Percentiles rank a stretch among this genome's conserved stretches.
Conservation (phyloP, 768 basidiomycete species). For the Rubroboletus satanas region DNA sequence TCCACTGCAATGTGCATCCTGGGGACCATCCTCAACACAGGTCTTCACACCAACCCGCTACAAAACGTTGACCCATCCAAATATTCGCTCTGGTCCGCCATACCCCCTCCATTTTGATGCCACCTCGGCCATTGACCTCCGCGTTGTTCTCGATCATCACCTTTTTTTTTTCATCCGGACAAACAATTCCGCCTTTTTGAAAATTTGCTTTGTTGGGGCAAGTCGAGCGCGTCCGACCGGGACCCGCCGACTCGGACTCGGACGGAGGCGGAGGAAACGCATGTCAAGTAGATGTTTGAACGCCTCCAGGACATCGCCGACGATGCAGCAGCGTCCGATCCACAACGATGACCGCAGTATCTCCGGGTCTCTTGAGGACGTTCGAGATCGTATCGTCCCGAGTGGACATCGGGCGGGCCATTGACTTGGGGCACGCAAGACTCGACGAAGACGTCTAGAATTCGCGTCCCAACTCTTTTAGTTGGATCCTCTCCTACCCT, state of each 20-base stretch:
- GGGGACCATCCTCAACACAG: slow-evolving; percentile 14
- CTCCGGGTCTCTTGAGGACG: not conserved
- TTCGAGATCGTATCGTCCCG: too few species aligned
- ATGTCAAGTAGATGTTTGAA: slow-evolving; percentile 12
- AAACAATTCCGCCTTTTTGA: not conserved
- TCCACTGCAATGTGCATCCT: too few species aligned
- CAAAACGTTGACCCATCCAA: slow-evolving; percentile 3
- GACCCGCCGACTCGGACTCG: too few species aligned
- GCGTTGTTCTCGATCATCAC: too few species aligned
- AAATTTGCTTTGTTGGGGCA: slow-evolving; percentile 17
- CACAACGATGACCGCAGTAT: not conserved
- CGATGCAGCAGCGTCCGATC: not conserved
- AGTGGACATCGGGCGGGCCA: too few species aligned
- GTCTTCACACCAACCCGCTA: slow-evolving; percentile 4
- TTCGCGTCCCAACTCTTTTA: not conserved
- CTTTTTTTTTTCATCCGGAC: too few species aligned
- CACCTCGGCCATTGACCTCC: not conserved
- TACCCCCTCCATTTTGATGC: not conserved
- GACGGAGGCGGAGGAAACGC: slow-evolving; percentile 3
- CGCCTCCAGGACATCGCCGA: slow-evolving; percentile 1
- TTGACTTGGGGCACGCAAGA: too few species aligned
- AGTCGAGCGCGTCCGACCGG: not conserved
- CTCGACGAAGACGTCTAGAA: not conserved
- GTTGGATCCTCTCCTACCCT: not conserved
- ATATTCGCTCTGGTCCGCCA: slow-evolving; percentile 14